These are phyloP conservation scores for Plasmodium coatneyi DNA, from an alignment of 169 alveolate genomes.

Conservation along the genomic window DNA sequence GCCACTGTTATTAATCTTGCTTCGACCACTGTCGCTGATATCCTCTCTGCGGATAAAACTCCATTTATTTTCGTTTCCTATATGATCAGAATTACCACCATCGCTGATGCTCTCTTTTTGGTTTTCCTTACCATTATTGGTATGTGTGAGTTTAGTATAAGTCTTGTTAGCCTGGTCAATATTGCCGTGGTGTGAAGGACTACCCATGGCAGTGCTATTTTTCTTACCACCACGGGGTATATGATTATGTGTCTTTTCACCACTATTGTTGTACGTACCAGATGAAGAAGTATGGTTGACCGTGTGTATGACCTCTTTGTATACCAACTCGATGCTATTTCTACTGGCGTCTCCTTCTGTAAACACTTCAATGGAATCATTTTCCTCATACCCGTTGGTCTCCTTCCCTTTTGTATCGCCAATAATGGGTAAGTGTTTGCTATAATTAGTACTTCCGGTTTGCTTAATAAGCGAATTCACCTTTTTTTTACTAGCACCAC, in stretches of 20 bases:
- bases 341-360: neutral
- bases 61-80: neutral
- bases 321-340: neutral
- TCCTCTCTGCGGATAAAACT: neutral
- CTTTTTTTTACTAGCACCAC: conserved; percentile 2
- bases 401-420: neutral
- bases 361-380: neutral
- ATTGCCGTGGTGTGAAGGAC: neutral
- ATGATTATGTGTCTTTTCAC: neutral
- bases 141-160: neutral
- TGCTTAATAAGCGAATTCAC: neutral
- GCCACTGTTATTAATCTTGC: neutral
- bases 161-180: neutral
- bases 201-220: neutral
- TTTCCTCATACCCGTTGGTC: neutral
- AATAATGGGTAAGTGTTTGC: neutral
- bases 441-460: neutral
- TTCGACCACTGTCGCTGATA: neutral
- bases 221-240: neutral
- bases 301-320: neutral
- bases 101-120: neutral
- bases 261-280: neutral
- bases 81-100: neutral
- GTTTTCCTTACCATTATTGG: neutral
- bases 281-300: neutral